These are phyloP conservation scores for Hydnum rufescens DNA, from an alignment of 768 basidiomycete species.

Conservation along the genomic window DNA sequence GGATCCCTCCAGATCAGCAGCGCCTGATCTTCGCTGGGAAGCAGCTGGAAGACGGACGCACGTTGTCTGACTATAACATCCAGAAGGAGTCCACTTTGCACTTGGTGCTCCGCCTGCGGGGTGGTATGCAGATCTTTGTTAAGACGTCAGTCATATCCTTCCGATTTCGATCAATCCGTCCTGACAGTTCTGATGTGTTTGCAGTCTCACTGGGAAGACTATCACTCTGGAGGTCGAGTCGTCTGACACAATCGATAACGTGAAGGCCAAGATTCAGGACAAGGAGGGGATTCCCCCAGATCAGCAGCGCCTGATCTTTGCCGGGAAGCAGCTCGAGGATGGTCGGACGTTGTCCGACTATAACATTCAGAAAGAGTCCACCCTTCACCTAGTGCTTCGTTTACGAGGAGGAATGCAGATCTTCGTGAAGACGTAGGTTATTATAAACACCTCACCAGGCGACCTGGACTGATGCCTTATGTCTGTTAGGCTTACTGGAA, in stretches of 20 bases:
- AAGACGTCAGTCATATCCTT: conserved; percentile 12
- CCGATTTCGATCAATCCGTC: background rate
- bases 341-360: conserved; percentile 20
- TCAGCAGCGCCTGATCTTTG: conserved; percentile 30
- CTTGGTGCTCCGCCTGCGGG: conserved; percentile 20
- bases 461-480: background rate
- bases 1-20: conserved; percentile 23
- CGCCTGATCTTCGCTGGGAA: conserved; percentile 31
- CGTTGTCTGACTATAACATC: conserved; percentile 16
- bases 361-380: conserved; percentile 13
- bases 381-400: conserved; percentile 12
- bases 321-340: conserved; percentile 29
- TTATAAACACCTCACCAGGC: background rate
- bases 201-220: conserved; percentile 12
- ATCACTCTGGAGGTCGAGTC: conserved; percentile 37
- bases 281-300: conserved; percentile 40
- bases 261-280: conserved; percentile 94
- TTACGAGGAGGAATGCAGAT: conserved; percentile 20
- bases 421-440: conserved; percentile 24
- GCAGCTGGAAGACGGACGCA: conserved; percentile 26
- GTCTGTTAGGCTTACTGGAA: conserved; percentile 15
- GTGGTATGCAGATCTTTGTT: conserved; percentile 16
- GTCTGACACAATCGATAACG: conserved; percentile 44
- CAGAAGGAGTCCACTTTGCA: conserved; percentile 14
- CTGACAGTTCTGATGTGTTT: background rate